Base-by-base conservation (phyloP, 2,329 filamentous ascomycete species). In the Rhynchosporium graminicola region DNA sequence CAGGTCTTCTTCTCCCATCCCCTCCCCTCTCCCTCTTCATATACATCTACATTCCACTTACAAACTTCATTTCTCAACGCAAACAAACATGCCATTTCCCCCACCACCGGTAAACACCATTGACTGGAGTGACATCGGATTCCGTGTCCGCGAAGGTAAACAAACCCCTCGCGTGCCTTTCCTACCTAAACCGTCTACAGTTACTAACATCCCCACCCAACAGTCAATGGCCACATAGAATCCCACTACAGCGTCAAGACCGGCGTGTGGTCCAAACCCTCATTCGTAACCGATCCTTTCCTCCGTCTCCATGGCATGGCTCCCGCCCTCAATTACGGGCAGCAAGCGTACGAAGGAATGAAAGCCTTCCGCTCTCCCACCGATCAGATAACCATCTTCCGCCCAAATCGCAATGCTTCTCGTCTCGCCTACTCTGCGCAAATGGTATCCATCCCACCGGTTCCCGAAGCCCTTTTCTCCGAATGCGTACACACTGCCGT, bases 271-370 rank as follows among this genome's bases (percentile, higher is more conserved):
- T 85, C 88, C 0, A 76, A 87, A 13, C 92, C 91, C 31, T 80
- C 83, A 67, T 96, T 96, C 78, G 87, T 97, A 65, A 78, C 85
- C 64, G 91, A 94, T 71, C 94, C 94, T 6, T 93, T 84, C 80
- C 85, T 98, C 71, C 87, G 88, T 68, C 87, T 98, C 74, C 94
- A 98, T 77, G 95, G 94, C 76, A 95, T 99, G 91, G 88, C 93
- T 0, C 93, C 95, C 0, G 94, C 87, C 48, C 85, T 98, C 68
- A 99, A 99, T 83, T 99, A 99, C 77, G 92, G 94, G 63, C 92
- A 97, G 75, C 95, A 98, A 80, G 94, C 92, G 72, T 99, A 96
- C 81, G 95, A 99, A 76, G 95, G 95, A n/a, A 87, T 98, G 75
- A 98, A 98, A 78, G 93, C 94, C 60, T 97, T 97, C 83, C 92